Evolutionary conservation across 1,139 yeast genomes (phyloP), one percentile per base, ranked within the genome.

Genomic region (Nakaseomyces uthaithaninus): DNA sequence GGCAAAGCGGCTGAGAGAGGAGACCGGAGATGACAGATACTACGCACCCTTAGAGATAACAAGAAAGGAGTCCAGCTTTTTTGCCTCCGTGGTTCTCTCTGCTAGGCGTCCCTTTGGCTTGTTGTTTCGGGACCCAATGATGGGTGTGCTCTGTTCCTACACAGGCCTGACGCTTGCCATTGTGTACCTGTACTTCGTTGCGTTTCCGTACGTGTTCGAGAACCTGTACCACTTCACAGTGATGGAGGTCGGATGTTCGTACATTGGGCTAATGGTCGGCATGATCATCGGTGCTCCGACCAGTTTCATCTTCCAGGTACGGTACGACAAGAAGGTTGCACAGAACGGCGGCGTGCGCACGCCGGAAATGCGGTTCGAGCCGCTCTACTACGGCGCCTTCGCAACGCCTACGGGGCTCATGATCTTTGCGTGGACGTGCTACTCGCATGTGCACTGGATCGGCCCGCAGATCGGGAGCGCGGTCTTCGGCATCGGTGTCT

Each of bases 341-440:
- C 49, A 57, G 4, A 56, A 55, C 23, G 65, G 64, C 25, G 71
- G 74, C 16, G 53, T 55, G 19, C 64, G 75, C 0, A 53, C 63
- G 10, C 86, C 91, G 0, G 91, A 82, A 51, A 71, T 69, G 42
- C 69, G 84, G 43, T 60, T 81, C 33, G 75, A 74, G 10, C 63
- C 75, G 8, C 67, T 80, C 55, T 70, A 73, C 65, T 47, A 64
- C 31, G 66, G 66, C 11, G 57, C 62, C 1, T 53, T 61, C 27
- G 31, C 55, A 9, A 65, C 81, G 56, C 93, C 94, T 1, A 65
- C 72, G 11, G 83, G 91, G 0, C 66, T 83, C 35, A 80, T 84
- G 63, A 72, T 86, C 59, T 72, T 83, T 53, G 93, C 84, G 3
- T 84, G 94, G 91, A 76, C 91, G 0, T 68, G 73, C 18, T 68